Conservation (phyloP, 208 protist species). For the Jaenimonas drosophilae region DNA sequence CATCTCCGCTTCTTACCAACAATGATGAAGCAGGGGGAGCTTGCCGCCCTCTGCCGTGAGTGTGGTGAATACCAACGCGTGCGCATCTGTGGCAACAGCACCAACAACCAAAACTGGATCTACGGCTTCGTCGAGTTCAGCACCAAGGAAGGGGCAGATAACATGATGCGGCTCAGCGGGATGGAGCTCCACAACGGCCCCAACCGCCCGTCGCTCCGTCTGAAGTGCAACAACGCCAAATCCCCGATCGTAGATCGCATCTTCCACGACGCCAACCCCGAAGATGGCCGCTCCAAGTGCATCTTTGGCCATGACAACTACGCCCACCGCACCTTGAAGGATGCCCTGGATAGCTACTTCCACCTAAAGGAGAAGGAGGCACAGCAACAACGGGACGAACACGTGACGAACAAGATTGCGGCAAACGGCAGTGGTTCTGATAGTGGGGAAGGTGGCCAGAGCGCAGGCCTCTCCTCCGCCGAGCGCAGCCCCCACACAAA, state of each 20-base stretch:
- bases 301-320: conserved; percentile 30
- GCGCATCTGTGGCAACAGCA: conserved; percentile 38
- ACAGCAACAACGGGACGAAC: not conserved
- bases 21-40: conserved; percentile 31
- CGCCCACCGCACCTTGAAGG: conserved; percentile 28
- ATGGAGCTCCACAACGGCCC: conserved; percentile 32
- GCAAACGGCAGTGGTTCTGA: not conserved
- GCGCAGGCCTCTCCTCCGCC: not conserved
- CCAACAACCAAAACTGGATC: conserved; percentile 36
- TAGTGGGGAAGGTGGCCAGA: not conserved
- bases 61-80: conserved; percentile 57
- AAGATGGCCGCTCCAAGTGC: conserved; percentile 17
- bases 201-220: conserved; percentile 27
- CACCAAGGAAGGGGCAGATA: conserved; percentile 11
- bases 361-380: conserved; percentile 19
- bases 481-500: not conserved
- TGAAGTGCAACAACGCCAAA: conserved; percentile 45
- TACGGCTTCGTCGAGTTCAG: conserved; percentile 64
- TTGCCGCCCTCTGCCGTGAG: conserved; percentile 39
- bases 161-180: conserved; percentile 27
- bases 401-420: not conserved
- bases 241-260: conserved; percentile 47
- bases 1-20: conserved; percentile 45
- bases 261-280: conserved; percentile 38
- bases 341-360: conserved; percentile 29